These are phyloP conservation scores for Dictyostelium purpureum DNA, from an alignment of 78 protist genomes.

Conservation along the genomic window DNA sequence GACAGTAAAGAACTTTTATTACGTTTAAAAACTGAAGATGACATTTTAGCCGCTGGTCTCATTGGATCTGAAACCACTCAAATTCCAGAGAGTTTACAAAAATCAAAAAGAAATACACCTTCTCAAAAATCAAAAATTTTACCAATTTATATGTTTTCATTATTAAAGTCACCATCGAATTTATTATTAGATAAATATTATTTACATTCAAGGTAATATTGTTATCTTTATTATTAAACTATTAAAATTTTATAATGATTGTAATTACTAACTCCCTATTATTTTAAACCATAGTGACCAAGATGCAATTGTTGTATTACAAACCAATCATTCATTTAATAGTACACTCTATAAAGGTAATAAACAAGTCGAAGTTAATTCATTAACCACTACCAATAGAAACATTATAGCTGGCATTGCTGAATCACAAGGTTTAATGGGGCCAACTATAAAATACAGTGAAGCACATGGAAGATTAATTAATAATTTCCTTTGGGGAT, in stretches of 20 bases:
- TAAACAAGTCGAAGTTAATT: background rate
- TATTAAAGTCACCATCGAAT: background rate
- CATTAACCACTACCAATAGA: background rate
- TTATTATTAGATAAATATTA: conserved; percentile 47
- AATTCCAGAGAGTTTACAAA: conserved; percentile 15
- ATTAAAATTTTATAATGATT: background rate
- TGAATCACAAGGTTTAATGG: conserved; percentile 35
- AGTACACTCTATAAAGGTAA: conserved; percentile 41
- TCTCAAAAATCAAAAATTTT: conserved; percentile 59
- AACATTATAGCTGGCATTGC: conserved; percentile 55
- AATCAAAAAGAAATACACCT: background rate
- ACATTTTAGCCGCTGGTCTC: conserved; percentile 49
- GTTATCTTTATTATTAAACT: background rate
- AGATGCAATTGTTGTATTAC: conserved; percentile 51
- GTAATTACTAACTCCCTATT: background rate
- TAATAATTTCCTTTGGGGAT: conserved; percentile 66
- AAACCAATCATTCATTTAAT: background rate
- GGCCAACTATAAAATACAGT: conserved; percentile 56
- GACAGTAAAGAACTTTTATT: conserved; percentile 54
- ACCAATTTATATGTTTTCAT: conserved; percentile 54
- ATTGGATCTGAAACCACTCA: conserved; percentile 17
- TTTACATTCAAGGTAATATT: conserved; percentile 10
- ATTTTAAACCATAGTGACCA: background rate
- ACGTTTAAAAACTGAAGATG: conserved; percentile 52
- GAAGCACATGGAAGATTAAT: conserved; percentile 14